These are phyloP conservation scores for Tephrocybe rancida DNA, from an alignment of 768 basidiomycete genomes.

Conservation along the genomic window DNA sequence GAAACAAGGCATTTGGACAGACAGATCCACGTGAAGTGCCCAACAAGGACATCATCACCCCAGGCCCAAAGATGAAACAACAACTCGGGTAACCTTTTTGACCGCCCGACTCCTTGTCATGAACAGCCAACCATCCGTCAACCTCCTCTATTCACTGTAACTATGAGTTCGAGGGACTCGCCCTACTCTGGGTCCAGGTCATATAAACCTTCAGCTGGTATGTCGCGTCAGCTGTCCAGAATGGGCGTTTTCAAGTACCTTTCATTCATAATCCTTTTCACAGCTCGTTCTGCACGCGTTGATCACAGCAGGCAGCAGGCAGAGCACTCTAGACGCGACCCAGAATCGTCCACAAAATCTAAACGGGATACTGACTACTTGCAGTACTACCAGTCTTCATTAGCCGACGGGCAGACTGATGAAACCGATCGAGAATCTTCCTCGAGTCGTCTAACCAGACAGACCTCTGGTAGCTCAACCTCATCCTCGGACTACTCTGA, in stretches of 20 bases:
- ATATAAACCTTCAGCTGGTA: conserved; percentile 13
- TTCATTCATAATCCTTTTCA: conserved; percentile 10
- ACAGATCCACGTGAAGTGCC: conserved; percentile 6
- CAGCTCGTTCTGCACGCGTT: conserved; percentile 10
- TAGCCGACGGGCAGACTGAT: conserved; percentile 38
- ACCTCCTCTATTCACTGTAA: conserved; percentile 1
- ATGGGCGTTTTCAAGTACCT: conserved; percentile 7
- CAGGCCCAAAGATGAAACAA: conserved; percentile 18
- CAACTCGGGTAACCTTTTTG: not conserved
- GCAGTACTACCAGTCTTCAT: conserved; percentile 55
- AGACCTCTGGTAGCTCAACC: conserved; percentile 35
- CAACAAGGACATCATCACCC: not conserved
- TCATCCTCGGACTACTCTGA: conserved; percentile 58
- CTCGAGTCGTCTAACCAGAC: conserved; percentile 27
- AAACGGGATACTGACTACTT: conserved; percentile 18
- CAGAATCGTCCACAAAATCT: conserved; percentile 5
- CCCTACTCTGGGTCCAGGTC: conserved; percentile 12
- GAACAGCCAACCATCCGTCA: conserved; percentile 8
- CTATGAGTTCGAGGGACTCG: conserved; percentile 16
- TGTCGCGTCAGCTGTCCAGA: conserved; percentile 1
- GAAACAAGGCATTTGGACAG: not conserved
- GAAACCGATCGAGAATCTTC: conserved; percentile 22
- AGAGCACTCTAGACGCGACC: conserved; percentile 14
- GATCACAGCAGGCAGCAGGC: conserved; percentile 11
- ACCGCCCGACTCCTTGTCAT: conserved; percentile 6